Base-by-base conservation (phyloP, 2,329 filamentous ascomycete species). In the Davidsoniella eucalypti region DNA sequence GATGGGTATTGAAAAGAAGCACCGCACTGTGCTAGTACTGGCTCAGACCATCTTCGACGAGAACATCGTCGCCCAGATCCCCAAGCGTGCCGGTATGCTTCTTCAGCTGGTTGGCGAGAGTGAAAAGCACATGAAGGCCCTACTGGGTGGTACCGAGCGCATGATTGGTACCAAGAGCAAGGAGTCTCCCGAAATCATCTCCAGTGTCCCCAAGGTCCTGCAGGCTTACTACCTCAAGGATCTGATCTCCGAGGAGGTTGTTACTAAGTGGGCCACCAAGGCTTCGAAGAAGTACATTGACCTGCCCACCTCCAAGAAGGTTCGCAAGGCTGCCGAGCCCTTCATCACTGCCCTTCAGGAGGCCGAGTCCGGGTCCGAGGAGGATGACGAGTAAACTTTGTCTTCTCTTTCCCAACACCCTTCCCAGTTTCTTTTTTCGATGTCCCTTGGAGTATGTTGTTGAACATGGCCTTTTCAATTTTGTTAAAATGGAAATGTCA, bases 221-320 rank as follows among this genome's bases (percentile, higher is more conserved):
- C 78, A 94, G 65, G 76, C 84, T 60, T 84, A 90, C 69, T 98
- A 96, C 68, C 78, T 95, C 67, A 75, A 87, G 60, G 92, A 98
- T 58, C 75, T 98, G 50, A 71, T 94, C 59, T 80, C 75, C 47
- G 92, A 98, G 70, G 88, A 94, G 56, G 78, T 87, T 14, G 78
- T 94, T 63, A 84, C 82, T 67, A 82, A 82, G 58, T 98, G 92
- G 90, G 90, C 88, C 57, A 75, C 77, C 63, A 94, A 92, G 75
- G 87, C 90, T 53, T 94, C 87, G 78, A 95, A 94, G 82, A 95
- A 95, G 72, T 96, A 96, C 64, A 85, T 93, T 58, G 90, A 96
- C 64, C 67, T 93, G 54, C 64, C 81, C 54, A 88, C 80, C 54
- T 94, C 87, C 69, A 90, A 87, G 75, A 94, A 93, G 75, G 87